These are phyloP conservation scores for Eutrema yunnanense DNA, from an alignment of 345 rosid genomes.

Conservation along the genomic window DNA sequence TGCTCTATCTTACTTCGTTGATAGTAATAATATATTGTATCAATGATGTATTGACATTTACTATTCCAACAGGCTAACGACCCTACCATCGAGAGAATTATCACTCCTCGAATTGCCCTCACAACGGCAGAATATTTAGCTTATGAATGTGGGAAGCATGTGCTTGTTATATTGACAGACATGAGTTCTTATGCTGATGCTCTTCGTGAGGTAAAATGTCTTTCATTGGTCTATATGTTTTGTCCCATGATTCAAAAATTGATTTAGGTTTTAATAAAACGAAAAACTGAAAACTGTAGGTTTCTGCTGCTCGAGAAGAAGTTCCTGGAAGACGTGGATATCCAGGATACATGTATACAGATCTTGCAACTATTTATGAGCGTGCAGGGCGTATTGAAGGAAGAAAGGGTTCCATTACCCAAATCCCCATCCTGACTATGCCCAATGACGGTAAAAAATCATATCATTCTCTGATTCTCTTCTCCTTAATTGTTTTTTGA, in stretches of 20 bases:
- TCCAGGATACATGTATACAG: constrained; percentile 99
- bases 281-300: constrained; percentile 38
- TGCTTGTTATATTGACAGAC: constrained; percentile 94
- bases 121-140: constrained; percentile 98
- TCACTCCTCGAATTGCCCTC: constrained; percentile 97
- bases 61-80: constrained; percentile 77
- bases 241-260: neutral
- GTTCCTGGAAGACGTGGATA: constrained; percentile 99
- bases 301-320: constrained; percentile 99
- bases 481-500: neutral
- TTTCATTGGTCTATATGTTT: neutral
- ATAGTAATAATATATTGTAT: neutral
- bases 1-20: neutral
- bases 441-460: constrained; percentile 80
- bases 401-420: constrained; percentile 93
- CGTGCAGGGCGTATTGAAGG: constrained; percentile 99
- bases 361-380: constrained; percentile 97
- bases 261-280: neutral
- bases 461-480: neutral
- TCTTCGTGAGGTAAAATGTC: constrained; percentile 80
- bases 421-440: constrained; percentile 98
- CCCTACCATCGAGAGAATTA: constrained; percentile 96
- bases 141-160: constrained; percentile 98
- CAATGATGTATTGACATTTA: neutral
- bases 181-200: constrained; percentile 99